Evolutionary conservation across 2,329 filamentous ascomycete species (phyloP).

Genomic region (Curvularia eragrostidis): DNA sequence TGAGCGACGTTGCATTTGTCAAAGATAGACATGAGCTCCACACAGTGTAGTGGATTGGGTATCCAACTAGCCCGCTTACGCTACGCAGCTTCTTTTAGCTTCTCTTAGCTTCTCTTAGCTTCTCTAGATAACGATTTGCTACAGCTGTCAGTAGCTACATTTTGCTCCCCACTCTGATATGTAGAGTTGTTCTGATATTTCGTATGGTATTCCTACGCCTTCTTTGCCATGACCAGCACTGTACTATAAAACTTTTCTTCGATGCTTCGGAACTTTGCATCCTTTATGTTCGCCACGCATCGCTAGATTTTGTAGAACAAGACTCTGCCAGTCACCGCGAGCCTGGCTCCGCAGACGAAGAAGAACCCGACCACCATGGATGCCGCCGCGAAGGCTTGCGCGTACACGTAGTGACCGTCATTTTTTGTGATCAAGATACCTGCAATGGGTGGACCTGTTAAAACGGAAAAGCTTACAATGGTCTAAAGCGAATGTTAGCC

Average conservation of each 20-base stretch:
- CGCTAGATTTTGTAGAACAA: not conserved
- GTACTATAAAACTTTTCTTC: not conserved
- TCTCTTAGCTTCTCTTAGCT: not conserved
- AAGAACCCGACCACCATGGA: not conserved
- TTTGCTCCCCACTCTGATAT: not conserved
- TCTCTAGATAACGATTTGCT: not conserved
- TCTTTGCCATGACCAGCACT: not conserved
- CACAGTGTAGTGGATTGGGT: not conserved
- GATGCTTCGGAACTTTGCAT: not conserved
- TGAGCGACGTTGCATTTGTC: not conserved
- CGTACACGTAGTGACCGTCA: slow-evolving; percentile 50
- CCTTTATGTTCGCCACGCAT: not conserved
- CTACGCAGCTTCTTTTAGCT: not conserved
- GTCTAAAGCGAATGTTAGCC: not conserved
- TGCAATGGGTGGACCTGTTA: slow-evolving; percentile 40
- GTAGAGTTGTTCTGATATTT: not conserved
- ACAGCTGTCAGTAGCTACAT: not conserved
- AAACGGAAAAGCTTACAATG: slow-evolving; percentile 33
- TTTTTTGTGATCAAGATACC: slow-evolving; percentile 46
- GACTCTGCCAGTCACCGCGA: not conserved
- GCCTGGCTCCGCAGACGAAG: not conserved
- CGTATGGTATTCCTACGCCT: not conserved
- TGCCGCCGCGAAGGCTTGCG: slow-evolving; percentile 49
- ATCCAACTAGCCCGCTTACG: not conserved
- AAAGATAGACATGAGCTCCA: not conserved